Base-by-base conservation (phyloP, 2,329 filamentous ascomycete species). In the Ascochyta clinopodiicola region DNA sequence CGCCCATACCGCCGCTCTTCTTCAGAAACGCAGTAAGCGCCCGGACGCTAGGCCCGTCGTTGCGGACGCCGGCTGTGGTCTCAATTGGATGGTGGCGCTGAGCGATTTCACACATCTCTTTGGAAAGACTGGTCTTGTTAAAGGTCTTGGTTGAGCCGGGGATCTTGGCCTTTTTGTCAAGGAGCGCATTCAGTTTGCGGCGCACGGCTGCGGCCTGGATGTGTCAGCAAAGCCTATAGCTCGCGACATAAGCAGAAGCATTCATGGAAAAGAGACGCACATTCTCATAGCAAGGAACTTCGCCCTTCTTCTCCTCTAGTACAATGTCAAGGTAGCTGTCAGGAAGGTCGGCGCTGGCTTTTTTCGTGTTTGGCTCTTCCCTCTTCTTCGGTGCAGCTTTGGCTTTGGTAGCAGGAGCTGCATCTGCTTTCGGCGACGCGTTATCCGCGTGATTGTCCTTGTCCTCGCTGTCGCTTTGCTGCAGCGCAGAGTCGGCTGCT, bases 261-360 rank as follows among this genome's bases (percentile, higher is more conserved):
- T 27, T 25, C n/a, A 15, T 15, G 24, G 2, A 24, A 17, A 8
- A 7, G 24, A 44, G 27, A 53, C 47, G 34, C 45, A 55, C 61
- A 44, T 59, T 57, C 29, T 62, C 61, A 24, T 63, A 62, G 10
- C 57, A 49, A 8, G 63, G 63, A 15, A 64, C 60, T 38, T 67
- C 63, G 19, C 48, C 58, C 15, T 54, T 40, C 22, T 17, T 27
- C 40, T 66, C 62, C 27, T 60, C 50, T 8, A 63, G 52, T 17
- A n/a, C 36, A 24, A 66, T 61, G 44, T 61, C 61, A 21, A 56
- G 55, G 36, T 63, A 63, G 38, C 44, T 53, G 32, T 25, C 44
- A 2, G 59, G 51, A 1, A 54, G 46, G 31, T 51, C 38, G 6
- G 53, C 19, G n/a, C 34, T 46, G 44, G 44, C 19, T 25, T 39